These are phyloP conservation scores for Kwoniella shandongensis DNA, from an alignment of 768 basidiomycete genomes.

Conservation along the genomic window DNA sequence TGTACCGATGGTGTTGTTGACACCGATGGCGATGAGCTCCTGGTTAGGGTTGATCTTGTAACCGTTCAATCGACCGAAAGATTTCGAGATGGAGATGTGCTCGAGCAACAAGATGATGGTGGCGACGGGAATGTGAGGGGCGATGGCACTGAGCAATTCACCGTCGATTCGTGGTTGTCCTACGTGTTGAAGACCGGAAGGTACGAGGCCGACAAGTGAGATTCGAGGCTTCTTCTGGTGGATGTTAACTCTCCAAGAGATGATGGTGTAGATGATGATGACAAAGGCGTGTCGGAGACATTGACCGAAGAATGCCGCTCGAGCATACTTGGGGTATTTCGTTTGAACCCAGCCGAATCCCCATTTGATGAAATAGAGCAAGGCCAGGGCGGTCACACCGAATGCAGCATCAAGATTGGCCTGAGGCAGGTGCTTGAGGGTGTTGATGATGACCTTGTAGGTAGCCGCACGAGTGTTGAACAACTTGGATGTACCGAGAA, in stretches of 20 bases:
- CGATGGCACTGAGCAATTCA: conserved; percentile 66
- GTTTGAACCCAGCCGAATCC: conserved; percentile 32
- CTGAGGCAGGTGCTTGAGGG: conserved; percentile 71
- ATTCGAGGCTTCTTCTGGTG: conserved; percentile 70
- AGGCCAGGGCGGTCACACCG: conserved; percentile 72
- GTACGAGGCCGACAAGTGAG: conserved; percentile 78
- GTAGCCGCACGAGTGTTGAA: conserved; percentile 84
- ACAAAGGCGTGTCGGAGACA: conserved; percentile 57
- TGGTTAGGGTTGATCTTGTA: conserved; percentile 87
- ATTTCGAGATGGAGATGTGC: conserved; percentile 94
- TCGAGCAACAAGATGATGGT: conserved; percentile 70
- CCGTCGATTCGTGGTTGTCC: conserved; percentile 58
- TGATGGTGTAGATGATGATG: conserved; percentile 73
- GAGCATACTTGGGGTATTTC: conserved; percentile 42
- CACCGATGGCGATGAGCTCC: conserved; percentile 95
- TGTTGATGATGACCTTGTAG: conserved; percentile 87
- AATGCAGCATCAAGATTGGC: conserved; percentile 83
- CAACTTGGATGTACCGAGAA: conserved; percentile 76
- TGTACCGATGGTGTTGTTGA: conserved; percentile 87
- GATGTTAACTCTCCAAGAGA: conserved; percentile 79
- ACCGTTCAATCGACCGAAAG: conserved; percentile 89
- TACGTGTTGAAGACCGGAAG: conserved; percentile 66
- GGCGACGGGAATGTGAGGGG: conserved; percentile 62
- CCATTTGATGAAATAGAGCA: conserved; percentile 54
- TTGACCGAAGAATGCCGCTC: conserved; percentile 67